Evolutionary conservation across 257 asterid genomes (phyloP), one percentile per base, ranked within the genome.

Genomic region (Petrea volubilis): DNA sequence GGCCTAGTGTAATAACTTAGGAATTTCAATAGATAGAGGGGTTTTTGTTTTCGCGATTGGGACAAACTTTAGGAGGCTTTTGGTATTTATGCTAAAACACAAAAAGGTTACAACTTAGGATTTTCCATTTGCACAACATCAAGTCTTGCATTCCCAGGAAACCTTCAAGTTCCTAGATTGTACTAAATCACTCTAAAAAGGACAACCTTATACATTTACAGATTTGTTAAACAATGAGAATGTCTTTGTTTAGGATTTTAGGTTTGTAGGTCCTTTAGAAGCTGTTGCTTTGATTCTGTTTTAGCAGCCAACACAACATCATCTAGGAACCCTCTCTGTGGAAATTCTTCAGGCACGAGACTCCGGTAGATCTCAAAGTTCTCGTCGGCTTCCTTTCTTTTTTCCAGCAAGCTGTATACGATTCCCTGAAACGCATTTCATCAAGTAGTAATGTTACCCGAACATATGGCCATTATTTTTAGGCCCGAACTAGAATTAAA

Each of bases 311-410:
- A 75, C 67, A 91, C 88, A 40, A 89, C 97, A 61, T 94, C 96
- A 34, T 94, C 93, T 46, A 94, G 84, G 83, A 86, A 91, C 27
- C 85, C 89, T 74, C 88, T 86, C 82, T 86, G 88, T 8, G 96
- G 98, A 71, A 86, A 91, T 70, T 91, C 97, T 68, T 83, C 87
- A 1, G 97, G 97, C 2, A 91, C 97, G 24, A 94, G 96, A 60
- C 88, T 82, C 34, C 82, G 83, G 50, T 89, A 91, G n/a, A 81
- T 82, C 85, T 85, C 96, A 71, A 91, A 93, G 49, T 70, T 74
- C 75, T 84, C 87, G 15, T 76, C 86, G 5, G 98, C 98, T 82
- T 89, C 91, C 82, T 81, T 71, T 77, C 72, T 84, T 77, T 82
- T 88, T 72, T 83, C 96, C 53, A 93, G 77, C 57, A 93, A 79